These are phyloP conservation scores for Yarrowia sp. DNA, from an alignment of 805 yeast genomes.

Conservation along the genomic window DNA sequence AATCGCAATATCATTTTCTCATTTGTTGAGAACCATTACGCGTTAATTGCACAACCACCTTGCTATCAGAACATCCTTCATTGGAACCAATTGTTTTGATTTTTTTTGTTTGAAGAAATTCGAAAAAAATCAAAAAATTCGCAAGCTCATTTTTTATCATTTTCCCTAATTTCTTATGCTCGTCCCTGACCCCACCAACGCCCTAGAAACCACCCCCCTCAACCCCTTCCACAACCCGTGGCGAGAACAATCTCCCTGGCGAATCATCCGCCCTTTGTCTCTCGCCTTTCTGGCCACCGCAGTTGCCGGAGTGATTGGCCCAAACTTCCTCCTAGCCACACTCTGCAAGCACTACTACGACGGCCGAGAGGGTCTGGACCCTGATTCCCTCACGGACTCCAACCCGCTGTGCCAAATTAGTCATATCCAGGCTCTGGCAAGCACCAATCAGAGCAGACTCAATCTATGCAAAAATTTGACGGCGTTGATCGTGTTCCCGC, in stretches of 20 bases:
- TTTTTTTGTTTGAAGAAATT: too few relatives aligned
- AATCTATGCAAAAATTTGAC: background rate
- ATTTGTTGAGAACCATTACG: too few relatives aligned
- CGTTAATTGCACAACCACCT: too few relatives aligned
- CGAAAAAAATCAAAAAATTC: too few relatives aligned
- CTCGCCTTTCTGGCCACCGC: conserved; percentile 12
- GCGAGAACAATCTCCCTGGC: conserved; percentile 32
- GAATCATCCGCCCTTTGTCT: conserved; percentile 13
- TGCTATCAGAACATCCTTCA: too few relatives aligned
- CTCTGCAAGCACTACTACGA: conserved; percentile 29
- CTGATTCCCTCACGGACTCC: background rate
- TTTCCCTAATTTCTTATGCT: background rate
- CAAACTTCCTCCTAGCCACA: conserved; percentile 8
- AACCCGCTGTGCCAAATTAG: conserved; percentile 26
- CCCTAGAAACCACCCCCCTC: conserved; percentile 24
- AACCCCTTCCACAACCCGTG: conserved; percentile 35
- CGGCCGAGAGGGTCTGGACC: conserved; percentile 16
- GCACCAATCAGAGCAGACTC: conserved; percentile 2
- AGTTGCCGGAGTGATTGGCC: conserved; percentile 2
- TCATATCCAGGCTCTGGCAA: background rate
- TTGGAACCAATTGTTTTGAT: too few relatives aligned
- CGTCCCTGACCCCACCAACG: conserved; percentile 16
- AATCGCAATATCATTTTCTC: too few relatives aligned
- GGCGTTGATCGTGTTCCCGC: background rate
- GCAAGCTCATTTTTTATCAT: background rate